phyloP scores from a whole-genome alignment of 768 basidiomycete species.

The Rhodotorula graminis region DNA sequence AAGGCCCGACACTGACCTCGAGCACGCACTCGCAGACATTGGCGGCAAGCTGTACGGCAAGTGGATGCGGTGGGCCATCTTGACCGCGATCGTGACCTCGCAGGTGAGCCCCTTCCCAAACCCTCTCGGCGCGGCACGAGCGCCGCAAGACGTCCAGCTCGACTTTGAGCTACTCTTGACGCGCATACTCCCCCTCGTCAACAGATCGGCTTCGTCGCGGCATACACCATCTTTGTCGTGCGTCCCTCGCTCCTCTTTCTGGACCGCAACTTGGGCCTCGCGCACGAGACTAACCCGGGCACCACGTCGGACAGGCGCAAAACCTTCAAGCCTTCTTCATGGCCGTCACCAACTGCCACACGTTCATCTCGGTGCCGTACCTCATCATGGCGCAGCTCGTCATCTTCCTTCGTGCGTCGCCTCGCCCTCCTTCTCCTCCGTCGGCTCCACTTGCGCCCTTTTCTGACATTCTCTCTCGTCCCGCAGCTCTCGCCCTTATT shows the following conservation, averaged over 20 bases:
- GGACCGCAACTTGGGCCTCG: too few relatives aligned
- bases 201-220: slow-evolving; percentile 74
- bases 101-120: slow-evolving; percentile 51
- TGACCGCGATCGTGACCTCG: slow-evolving; percentile 78
- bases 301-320: background rate
- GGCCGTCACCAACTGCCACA: slow-evolving; percentile 70
- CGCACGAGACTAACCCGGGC: background rate
- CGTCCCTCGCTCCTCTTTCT: slow-evolving; percentile 34
- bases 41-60: slow-evolving; percentile 86
- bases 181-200: too few relatives aligned
- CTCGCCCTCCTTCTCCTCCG: too few relatives aligned
- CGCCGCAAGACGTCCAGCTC: too few relatives aligned
- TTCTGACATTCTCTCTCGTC: background rate
- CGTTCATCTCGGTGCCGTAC: slow-evolving; percentile 62
- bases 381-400: slow-evolving; percentile 76
- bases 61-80: slow-evolving; percentile 86
- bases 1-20: background rate
- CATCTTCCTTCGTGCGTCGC: slow-evolving; percentile 63
- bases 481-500: slow-evolving; percentile 67
- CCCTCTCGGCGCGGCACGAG: background rate
- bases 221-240: slow-evolving; percentile 92
- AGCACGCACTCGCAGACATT: slow-evolving; percentile 59
- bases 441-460: background rate
- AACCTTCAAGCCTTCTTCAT: slow-evolving; percentile 68
- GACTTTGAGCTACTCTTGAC: too few relatives aligned